Evolutionary conservation across 495 filamentous ascomycete genomes (phyloP).

Genomic region (Trichoderma erinaceum): DNA sequence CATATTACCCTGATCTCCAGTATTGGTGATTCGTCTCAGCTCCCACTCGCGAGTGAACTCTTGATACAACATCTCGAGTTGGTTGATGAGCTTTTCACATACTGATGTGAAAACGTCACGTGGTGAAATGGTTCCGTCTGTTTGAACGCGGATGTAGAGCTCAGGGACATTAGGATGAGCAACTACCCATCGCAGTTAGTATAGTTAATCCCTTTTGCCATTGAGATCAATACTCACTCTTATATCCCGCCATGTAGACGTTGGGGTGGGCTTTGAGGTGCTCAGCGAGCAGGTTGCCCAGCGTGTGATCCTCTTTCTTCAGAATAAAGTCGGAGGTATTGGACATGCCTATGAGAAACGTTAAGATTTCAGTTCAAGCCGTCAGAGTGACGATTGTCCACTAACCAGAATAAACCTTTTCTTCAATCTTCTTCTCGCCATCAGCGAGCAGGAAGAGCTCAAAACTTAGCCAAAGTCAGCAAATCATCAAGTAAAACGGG

Average conservation of each 20-base stretch:
- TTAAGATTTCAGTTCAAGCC: not conserved
- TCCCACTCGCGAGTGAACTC: conserved; percentile 96
- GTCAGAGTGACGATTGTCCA: conserved; percentile 1
- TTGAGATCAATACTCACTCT: conserved; percentile 44
- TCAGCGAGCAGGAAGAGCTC: conserved; percentile 81
- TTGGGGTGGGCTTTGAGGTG: conserved; percentile 72
- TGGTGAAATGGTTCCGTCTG: conserved; percentile 79
- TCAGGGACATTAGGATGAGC: conserved; percentile 81
- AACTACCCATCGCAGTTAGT: conserved; percentile 38
- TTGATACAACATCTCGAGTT: conserved; percentile 67
- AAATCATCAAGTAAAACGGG: not conserved
- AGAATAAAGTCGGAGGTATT: conserved; percentile 85
- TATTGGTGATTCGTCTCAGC: conserved; percentile 80
- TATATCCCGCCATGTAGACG: conserved; percentile 83
- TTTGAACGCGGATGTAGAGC: conserved; percentile 85
- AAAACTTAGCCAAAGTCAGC: conserved; percentile 54
- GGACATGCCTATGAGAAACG: conserved; percentile 58
- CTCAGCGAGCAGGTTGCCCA: conserved; percentile 79
- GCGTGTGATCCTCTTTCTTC: conserved; percentile 94
- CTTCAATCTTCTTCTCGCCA: conserved; percentile 88
- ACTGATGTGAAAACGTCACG: conserved; percentile 75
- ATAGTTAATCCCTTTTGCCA: not conserved
- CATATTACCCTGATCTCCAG: conserved; percentile 39
- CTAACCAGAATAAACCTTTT: conserved; percentile 80
- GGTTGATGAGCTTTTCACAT: conserved; percentile 70